Base-by-base conservation (phyloP, 495 filamentous ascomycete species). In the Neurospora sp. region DNA sequence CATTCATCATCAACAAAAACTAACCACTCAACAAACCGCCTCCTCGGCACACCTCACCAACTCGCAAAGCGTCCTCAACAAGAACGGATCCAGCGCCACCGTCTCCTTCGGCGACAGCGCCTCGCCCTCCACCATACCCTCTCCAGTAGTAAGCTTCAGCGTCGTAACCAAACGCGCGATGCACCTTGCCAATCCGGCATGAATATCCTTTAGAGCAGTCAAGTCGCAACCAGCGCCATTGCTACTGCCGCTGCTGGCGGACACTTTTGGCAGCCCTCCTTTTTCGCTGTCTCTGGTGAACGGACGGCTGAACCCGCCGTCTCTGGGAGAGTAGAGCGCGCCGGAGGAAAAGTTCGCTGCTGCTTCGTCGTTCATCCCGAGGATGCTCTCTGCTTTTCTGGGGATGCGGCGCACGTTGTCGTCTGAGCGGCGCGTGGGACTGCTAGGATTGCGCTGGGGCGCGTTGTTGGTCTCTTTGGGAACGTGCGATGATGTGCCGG, bases 1-100 rank as follows among this genome's bases (percentile, higher is more conserved):
- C 4, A 12, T 23, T 27, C 44, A 11, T 48, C n/a, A 59, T 14
- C 48, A 12, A 35, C 54, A 62, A 16, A 16, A 18, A 3, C 12
- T 4, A 66, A 35, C n/a, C 10, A n/a, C 11, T 40, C 37, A 38
- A 70, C 23, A 39, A 70, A 7, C 20, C 39, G 39, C 27, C 71
- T 84, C 82, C 76, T 85, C 84, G 5, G 78, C 77, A 9, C 80
- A 78, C 39, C 80, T 78, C 31, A 85, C 84, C 11, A 83, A 76
- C 73, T 85, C 82, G 70, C 83, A 85, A 5, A 85, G 78, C 41
- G 83, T 79, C 66, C 82, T 75, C 76, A 85, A 73, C 70, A 85
- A 76, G 23, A 83, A 72, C 1, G 79, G 78, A 38, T 85, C 82
- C 5, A 81, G 75, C 71, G 73, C 69, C 73, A 70, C 70, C 46